These are phyloP conservation scores for Tulasnella sp. DNA, from an alignment of 768 basidiomycete genomes.

Conservation along the genomic window DNA sequence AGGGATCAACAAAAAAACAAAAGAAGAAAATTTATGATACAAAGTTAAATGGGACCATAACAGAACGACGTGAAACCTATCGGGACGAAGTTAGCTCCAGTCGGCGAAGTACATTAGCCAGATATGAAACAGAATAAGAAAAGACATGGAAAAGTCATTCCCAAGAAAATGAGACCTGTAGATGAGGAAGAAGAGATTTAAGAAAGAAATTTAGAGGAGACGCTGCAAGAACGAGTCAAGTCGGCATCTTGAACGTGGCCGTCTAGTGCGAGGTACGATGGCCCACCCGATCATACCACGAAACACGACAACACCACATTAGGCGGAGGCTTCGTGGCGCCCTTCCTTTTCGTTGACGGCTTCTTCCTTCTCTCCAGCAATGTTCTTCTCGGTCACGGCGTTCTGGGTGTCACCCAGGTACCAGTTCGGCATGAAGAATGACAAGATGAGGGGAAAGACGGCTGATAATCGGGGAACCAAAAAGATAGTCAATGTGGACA, in stretches of 20 bases:
- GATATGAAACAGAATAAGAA: background rate
- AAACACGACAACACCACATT: background rate
- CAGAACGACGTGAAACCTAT: background rate
- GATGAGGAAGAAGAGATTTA: background rate
- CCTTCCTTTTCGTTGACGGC: background rate
- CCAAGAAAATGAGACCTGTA: background rate
- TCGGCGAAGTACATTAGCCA: too few relatives aligned
- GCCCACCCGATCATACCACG: background rate
- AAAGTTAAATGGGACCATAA: background rate
- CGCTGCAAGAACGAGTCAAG: background rate
- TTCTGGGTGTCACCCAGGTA: constrained; percentile 69
- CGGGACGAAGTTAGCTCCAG: background rate
- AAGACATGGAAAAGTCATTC: background rate
- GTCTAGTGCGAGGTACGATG: background rate
- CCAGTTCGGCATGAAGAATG: constrained; percentile 62
- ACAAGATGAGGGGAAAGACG: constrained; percentile 55
- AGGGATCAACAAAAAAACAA: background rate
- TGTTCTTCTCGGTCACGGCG: constrained; percentile 42
- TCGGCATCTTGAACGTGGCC: background rate
- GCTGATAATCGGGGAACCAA: constrained; percentile 38
- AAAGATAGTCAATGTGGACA: constrained; percentile 47
- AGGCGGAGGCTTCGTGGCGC: background rate
- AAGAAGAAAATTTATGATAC: background rate
- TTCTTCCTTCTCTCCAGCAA: background rate
- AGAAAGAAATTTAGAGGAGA: background rate